A percentile compares a stretch with the other conserved stretches of the same genome.
Evolutionary conservation across 2,329 filamentous ascomycete species (phyloP).

Genomic region (Herpotrichia juniperi): DNA sequence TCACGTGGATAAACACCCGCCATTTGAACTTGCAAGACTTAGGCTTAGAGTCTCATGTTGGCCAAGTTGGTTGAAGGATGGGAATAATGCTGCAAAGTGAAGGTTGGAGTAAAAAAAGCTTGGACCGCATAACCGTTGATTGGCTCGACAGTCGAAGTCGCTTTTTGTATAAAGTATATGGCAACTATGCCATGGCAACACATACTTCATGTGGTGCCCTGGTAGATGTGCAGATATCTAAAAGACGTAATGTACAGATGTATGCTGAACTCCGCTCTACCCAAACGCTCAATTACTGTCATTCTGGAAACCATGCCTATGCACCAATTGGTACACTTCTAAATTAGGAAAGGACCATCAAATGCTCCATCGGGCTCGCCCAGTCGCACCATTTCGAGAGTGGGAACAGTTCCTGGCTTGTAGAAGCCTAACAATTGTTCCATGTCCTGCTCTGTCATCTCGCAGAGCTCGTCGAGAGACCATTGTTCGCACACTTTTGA

Average conservation of each 20-base stretch:
- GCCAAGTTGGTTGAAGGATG: no score
- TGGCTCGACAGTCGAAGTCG: no score
- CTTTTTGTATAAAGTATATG: no score
- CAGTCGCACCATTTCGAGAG: slow-evolving; percentile 49
- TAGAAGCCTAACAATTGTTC: slow-evolving; percentile 81
- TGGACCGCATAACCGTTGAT: not conserved
- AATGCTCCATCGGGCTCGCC: slow-evolving; percentile 49
- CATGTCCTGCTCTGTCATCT: slow-evolving; percentile 82
- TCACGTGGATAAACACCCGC: no score
- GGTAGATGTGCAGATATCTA: no score
- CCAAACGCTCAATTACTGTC: not conserved
- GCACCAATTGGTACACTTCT: no score
- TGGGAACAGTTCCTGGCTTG: slow-evolving; percentile 51
- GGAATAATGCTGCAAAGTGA: no score
- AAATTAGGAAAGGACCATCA: slow-evolving; percentile 55
- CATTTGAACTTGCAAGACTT: no score
- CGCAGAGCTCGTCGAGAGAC: slow-evolving; percentile 81
- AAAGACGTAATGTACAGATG: not conserved
- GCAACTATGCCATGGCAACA: no score
- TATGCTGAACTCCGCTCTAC: not conserved
- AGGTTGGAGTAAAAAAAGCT: not conserved
- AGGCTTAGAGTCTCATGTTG: no score
- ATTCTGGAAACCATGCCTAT: not conserved
- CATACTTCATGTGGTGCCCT: no score
- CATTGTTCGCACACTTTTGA: slow-evolving; percentile 87